phyloP scores from a whole-genome alignment of 768 basidiomycete genomes.

The Mrakia blollopis region DNA sequence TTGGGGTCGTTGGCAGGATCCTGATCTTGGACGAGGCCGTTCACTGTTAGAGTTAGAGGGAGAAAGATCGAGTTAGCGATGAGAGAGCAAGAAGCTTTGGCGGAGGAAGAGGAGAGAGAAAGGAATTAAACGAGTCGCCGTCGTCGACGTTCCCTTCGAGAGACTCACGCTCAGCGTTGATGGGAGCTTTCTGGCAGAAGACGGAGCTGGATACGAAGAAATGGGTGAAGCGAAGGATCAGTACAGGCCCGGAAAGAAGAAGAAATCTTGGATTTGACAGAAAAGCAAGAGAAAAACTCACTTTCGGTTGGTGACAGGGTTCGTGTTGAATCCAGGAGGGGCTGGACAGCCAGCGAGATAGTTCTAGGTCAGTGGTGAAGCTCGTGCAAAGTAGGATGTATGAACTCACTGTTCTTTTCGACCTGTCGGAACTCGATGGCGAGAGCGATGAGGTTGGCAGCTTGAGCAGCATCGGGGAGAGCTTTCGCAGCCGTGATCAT shows the following conservation, averaged over 20 bases:
- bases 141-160: neutral
- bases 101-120: neutral
- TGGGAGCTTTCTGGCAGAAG: constrained; percentile 56
- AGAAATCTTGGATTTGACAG: no score
- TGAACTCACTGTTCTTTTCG: neutral
- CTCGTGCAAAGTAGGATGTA: neutral
- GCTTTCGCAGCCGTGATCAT: neutral
- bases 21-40: constrained; percentile 59
- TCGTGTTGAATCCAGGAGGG: constrained; percentile 35
- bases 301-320: constrained; percentile 51
- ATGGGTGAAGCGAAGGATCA: no score
- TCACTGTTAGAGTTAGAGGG: constrained; percentile 37
- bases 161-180: constrained; percentile 48
- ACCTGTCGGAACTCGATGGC: constrained; percentile 4
- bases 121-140: no score
- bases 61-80: neutral
- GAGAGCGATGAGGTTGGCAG: neutral
- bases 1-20: constrained; percentile 42
- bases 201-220: constrained; percentile 39
- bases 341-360: neutral
- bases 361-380: neutral
- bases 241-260: no score
- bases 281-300: no score
- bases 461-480: neutral
- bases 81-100: neutral